Evolutionary conservation across 2,329 filamentous ascomycete genomes (phyloP).

Genomic region (Chalaropsis thielavioides): DNA sequence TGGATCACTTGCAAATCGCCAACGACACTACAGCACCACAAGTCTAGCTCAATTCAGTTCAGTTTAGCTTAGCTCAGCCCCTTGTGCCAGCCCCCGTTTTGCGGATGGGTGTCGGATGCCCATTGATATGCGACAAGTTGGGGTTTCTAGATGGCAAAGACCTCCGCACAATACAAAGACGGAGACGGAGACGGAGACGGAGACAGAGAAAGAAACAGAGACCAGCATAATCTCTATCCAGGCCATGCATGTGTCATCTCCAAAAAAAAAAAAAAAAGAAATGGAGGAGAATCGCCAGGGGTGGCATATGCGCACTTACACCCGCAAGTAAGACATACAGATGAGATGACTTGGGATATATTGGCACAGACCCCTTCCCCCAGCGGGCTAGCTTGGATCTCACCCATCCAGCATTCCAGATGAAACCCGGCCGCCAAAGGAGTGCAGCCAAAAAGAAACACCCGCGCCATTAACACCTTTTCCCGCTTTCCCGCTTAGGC

Average conservation of each 20-base stretch:
- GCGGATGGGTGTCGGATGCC: neutral
- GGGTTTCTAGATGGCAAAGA: neutral
- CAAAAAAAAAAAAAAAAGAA: too few relatives aligned
- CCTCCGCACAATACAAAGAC: neutral
- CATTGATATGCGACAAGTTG: neutral
- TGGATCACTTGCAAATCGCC: neutral
- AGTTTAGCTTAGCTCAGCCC: neutral
- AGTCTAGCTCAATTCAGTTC: neutral
- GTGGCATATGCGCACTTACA: neutral
- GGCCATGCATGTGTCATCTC: too few relatives aligned
- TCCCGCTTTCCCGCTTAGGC: too few relatives aligned
- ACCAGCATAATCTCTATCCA: too few relatives aligned
- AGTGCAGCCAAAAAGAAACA: neutral
- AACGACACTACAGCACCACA: neutral
- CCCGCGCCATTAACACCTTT: neutral
- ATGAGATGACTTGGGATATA: too few relatives aligned
- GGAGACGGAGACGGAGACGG: too few relatives aligned
- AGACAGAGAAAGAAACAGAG: too few relatives aligned
- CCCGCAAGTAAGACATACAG: neutral
- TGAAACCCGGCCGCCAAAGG: neutral
- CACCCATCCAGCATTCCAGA: neutral
- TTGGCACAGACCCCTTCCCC: too few relatives aligned
- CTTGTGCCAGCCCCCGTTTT: neutral
- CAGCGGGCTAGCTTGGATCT: neutral
- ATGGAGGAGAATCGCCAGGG: too few relatives aligned